phyloP scores from a whole-genome alignment of 306 rosid species.

The Alnus rubra region DNA sequence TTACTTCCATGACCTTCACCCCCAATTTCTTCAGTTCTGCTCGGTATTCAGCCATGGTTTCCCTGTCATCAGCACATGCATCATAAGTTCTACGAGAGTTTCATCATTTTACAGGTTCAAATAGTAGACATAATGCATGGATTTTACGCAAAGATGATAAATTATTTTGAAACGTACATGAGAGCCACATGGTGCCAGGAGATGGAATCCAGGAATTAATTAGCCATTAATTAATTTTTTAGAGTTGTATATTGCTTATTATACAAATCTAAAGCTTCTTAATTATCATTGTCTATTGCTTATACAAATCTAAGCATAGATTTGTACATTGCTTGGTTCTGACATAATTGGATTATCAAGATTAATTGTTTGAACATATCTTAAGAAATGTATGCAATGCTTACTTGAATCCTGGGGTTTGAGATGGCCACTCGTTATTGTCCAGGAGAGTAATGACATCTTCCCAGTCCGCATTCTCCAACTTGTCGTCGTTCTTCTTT shows the following conservation, averaged over 20 bases:
- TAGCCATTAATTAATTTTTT: no score
- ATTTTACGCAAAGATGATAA: not conserved
- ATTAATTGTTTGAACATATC: no score
- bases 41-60: slow-evolving; percentile 78
- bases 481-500: slow-evolving; percentile 47
- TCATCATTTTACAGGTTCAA: not conserved
- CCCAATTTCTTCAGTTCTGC: slow-evolving; percentile 70
- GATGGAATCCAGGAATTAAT: not conserved
- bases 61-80: slow-evolving; percentile 48
- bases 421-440: slow-evolving; percentile 73
- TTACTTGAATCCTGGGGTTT: slow-evolving; percentile 78
- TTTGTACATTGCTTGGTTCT: no score
- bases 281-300: no score
- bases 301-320: no score
- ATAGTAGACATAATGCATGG: not conserved
- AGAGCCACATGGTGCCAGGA: not conserved
- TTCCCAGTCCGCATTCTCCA: slow-evolving; percentile 85
- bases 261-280: no score
- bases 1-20: slow-evolving; percentile 67
- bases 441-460: slow-evolving; percentile 84
- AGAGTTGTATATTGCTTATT: no score
- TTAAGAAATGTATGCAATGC: slow-evolving; percentile 1
- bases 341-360: no score
- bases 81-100: not conserved
- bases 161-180: no score